Evolutionary conservation across 2,329 filamentous ascomycete genomes (phyloP).

Genomic region (Chrysosporium keratinophilum): DNA sequence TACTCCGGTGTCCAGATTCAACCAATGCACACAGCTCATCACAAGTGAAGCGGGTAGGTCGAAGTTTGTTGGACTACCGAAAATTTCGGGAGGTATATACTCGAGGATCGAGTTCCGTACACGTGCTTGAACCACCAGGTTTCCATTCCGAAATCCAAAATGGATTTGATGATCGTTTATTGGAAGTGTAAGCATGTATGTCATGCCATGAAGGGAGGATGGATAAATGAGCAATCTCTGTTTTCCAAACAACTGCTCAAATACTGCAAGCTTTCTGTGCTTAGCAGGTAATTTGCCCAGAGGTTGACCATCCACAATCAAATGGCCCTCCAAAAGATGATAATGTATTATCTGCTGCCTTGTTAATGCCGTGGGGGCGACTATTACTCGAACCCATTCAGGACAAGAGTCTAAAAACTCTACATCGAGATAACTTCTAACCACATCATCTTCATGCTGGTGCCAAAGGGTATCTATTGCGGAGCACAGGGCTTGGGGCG

Average conservation of each 20-base stretch:
- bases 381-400: constrained; percentile 4
- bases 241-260: constrained; percentile 22
- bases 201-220: constrained; percentile 28
- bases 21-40: constrained; percentile 41
- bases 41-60: constrained; percentile 30
- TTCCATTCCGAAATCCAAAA: constrained; percentile 16
- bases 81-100: constrained; percentile 24
- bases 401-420: not conserved
- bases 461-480: constrained; percentile 40
- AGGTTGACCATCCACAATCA: constrained; percentile 26
- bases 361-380: not conserved
- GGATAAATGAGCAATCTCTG: constrained; percentile 9
- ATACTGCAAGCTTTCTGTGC: constrained; percentile 20
- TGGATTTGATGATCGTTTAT: constrained; percentile 24
- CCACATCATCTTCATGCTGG: constrained; percentile 19
- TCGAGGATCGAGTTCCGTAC: constrained; percentile 17
- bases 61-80: constrained; percentile 17
- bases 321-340: constrained; percentile 26
- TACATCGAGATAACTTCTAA: not conserved
- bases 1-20: constrained; percentile 22
- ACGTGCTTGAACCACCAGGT: constrained; percentile 29
- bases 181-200: constrained; percentile 16
- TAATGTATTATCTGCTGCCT: constrained; percentile 18
- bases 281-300: constrained; percentile 23
- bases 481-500: constrained; percentile 23